Base-by-base conservation (phyloP, 805 yeast genomes). In the Brettanomyces nanus region DNA sequence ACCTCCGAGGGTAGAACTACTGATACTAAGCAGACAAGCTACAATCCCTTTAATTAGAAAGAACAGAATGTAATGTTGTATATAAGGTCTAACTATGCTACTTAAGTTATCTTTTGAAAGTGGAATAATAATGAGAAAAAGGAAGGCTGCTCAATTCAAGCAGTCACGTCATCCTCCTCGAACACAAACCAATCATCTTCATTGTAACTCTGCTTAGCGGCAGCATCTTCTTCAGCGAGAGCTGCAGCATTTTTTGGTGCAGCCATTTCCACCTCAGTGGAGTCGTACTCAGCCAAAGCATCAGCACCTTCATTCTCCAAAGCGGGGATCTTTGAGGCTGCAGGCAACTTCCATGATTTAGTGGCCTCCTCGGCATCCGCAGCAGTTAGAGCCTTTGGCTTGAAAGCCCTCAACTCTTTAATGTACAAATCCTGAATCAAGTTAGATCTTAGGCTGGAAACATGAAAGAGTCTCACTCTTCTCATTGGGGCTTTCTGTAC, bases 361-460 rank as follows among this genome's bases (percentile, higher is more conserved):
- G 87, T 90, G 48, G 80, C 73, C 47, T 77, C 73, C 54, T 79
- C 86, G 45, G 90, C 80, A 50, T 84, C 95, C 48, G 74, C 69
- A 42, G 83, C 76, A 42, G 82, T 65, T 39, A 80, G 59, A 44
- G 86, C 77, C 42, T 80, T 74, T 59, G 95, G 89, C 72, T 87
- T 86, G 78, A 85, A 89, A 45, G 77, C 76, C 69, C 80, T 85
- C 65, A 92, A 70, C 65, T 89, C 95, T 62, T 74, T 77, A 58
- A 90, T 66, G 71, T 89, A 89, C 52, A 89, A 74, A 50, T 89
- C 95, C 62, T 85, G 74, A 58, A 89, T 63, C 59, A 83, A 69
- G 73, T 89, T 56, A 33, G 50, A 39, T 53, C 59, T 56, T 34
- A 48, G 42, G 31, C 51, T 41, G 20, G 59, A 40, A 17, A 48